Conservation (phyloP, 179 eudicot species). For the Nepenthes alata region DNA sequence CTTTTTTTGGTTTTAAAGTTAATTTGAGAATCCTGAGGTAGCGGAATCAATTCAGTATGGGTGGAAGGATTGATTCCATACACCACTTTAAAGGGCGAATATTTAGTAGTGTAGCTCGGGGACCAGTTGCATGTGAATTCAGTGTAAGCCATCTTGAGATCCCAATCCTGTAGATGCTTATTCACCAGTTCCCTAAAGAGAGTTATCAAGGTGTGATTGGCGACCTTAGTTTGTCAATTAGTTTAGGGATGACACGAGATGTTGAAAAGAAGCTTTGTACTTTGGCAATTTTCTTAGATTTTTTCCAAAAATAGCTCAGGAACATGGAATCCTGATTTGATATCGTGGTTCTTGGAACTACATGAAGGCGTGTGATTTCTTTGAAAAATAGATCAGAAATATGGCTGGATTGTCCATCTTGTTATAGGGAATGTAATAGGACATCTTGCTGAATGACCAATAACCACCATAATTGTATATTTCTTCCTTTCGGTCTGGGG, state of each 20-base stretch:
- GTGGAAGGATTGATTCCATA: neutral
- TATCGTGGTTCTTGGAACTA: neutral
- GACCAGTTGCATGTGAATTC: neutral
- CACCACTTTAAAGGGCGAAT: constrained; percentile 1
- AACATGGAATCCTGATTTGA: neutral
- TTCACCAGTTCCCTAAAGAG: neutral
- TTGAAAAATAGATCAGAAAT: constrained; percentile 1
- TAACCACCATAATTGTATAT: constrained; percentile 2
- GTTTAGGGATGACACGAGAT: neutral
- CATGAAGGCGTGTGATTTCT: neutral
- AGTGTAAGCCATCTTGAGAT: neutral
- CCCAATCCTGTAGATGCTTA: neutral
- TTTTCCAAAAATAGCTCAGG: constrained; percentile 1
- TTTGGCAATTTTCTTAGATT: neutral
- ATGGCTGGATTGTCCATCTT: constrained; percentile 2
- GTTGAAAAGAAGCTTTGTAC: neutral
- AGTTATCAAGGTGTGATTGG: neutral
- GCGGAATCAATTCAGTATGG: constrained; percentile 1
- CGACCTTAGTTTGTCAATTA: neutral
- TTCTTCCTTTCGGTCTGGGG: neutral
- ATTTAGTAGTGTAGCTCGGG: neutral
- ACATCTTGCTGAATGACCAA: constrained; percentile 1
- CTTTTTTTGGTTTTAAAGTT: neutral
- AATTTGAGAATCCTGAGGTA: neutral
- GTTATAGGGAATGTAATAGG: neutral